Evolutionary conservation across 768 basidiomycete species (phyloP).

Genomic region (Agaricus bisporus): DNA sequence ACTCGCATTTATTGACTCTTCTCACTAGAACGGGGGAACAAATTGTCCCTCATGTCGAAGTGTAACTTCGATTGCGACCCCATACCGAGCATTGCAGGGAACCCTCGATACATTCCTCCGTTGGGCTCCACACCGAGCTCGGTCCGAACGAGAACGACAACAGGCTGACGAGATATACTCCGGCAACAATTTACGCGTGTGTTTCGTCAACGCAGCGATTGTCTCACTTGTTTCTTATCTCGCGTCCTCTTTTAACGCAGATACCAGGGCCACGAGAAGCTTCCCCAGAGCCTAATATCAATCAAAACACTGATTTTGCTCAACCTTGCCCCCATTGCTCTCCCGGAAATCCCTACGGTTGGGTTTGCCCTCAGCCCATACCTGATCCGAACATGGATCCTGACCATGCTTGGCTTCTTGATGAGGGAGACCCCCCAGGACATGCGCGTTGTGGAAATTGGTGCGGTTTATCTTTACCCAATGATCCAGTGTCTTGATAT

Average conservation of each 20-base stretch:
- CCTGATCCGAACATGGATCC: constrained; percentile 62
- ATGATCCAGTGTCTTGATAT: not conserved
- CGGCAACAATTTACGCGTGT: constrained; percentile 58
- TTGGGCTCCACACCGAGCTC: constrained; percentile 60
- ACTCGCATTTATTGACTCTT: constrained; percentile 9
- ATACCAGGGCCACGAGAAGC: constrained; percentile 70
- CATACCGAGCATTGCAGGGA: constrained; percentile 68
- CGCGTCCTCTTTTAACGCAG: constrained; percentile 28
- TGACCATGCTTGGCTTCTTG: constrained; percentile 71
- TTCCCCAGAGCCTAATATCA: constrained; percentile 71
- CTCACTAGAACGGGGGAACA: constrained; percentile 69
- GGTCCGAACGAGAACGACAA: constrained; percentile 62
- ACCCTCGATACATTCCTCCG: constrained; percentile 70
- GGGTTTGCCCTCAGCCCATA: constrained; percentile 78
- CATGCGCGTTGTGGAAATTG: constrained; percentile 81
- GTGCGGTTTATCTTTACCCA: constrained; percentile 29
- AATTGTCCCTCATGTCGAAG: constrained; percentile 81
- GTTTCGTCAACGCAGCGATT: constrained; percentile 17
- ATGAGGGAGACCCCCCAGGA: constrained; percentile 74
- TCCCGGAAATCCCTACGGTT: constrained; percentile 66
- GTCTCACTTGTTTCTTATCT: not conserved
- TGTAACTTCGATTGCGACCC: constrained; percentile 58
- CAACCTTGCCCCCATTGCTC: constrained; percentile 79
- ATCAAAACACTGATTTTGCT: constrained; percentile 56
- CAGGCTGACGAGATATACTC: constrained; percentile 82